phyloP scores from a whole-genome alignment of 2,329 filamentous ascomycete species.

The Talaromyces sp. region DNA sequence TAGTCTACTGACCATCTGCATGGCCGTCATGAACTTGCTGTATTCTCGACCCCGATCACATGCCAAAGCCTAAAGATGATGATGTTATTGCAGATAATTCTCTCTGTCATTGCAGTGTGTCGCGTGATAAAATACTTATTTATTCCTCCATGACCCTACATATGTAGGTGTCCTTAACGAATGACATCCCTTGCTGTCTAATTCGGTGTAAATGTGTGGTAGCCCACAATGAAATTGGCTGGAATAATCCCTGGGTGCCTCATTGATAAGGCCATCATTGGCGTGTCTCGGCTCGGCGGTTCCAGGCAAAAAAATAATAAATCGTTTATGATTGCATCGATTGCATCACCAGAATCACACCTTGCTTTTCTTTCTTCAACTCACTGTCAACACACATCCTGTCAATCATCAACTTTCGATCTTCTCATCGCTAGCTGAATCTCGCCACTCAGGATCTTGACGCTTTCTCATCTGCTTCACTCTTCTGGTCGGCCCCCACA shows the following conservation, averaged over 20 bases:
- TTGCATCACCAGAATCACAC: constrained; percentile 17
- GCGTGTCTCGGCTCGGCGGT: constrained; percentile 9
- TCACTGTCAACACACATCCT: constrained; percentile 3
- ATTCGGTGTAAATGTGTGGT: not conserved
- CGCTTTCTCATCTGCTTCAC: constrained; percentile 10
- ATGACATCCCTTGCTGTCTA: not conserved
- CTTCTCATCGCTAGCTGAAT: not conserved
- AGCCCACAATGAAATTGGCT: not conserved
- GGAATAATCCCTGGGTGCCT: not conserved
- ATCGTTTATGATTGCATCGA: constrained; percentile 7
- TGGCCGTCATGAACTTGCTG: not conserved
- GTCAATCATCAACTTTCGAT: not conserved
- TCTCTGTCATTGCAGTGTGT: not conserved
- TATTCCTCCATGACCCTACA: not conserved
- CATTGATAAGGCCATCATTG: not conserved
- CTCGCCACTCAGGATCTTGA: not conserved
- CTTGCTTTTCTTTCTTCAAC: constrained; percentile 12
- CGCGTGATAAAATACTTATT: not conserved
- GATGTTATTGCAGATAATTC: not conserved
- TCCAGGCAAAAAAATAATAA: constrained; percentile 1
- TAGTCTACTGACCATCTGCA: not conserved
- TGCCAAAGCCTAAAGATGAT: not conserved
- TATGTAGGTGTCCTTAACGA: not conserved
- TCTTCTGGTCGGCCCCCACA: not conserved
- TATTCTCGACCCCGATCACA: not conserved